Conservation (phyloP, 805 yeast genomes). For the Candida ipomoeae region DNA sequence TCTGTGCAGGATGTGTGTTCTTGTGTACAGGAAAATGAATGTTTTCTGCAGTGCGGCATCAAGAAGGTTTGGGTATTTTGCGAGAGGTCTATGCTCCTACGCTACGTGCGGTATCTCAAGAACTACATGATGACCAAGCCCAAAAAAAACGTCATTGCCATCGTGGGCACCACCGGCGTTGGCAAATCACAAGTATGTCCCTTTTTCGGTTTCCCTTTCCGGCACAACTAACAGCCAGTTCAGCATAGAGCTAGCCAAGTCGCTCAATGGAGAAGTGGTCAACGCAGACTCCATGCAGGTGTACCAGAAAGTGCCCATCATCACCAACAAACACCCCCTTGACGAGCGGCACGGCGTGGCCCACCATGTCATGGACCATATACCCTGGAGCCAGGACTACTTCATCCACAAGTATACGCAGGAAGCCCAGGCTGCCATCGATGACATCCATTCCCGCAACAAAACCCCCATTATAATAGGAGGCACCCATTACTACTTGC, state of each 20-base stretch:
- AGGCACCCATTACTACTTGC: slow-evolving; percentile 93
- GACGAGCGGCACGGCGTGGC: slow-evolving; percentile 67
- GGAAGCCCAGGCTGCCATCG: slow-evolving; percentile 63
- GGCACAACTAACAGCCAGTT: slow-evolving; percentile 32
- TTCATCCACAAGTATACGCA: slow-evolving; percentile 70
- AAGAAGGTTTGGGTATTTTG: not conserved
- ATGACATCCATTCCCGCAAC: slow-evolving; percentile 59
- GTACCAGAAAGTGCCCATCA: slow-evolving; percentile 65
- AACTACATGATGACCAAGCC: slow-evolving; percentile 29
- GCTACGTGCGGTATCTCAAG: slow-evolving; percentile 18
- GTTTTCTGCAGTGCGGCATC: not conserved
- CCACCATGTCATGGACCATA: slow-evolving; percentile 87
- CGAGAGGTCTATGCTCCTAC: slow-evolving; percentile 11
- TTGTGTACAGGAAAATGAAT: not conserved
- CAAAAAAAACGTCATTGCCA: slow-evolving; percentile 48
- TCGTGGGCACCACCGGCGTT: slow-evolving; percentile 94
- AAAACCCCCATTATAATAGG: slow-evolving; percentile 89
- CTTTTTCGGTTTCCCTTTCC: not conserved
- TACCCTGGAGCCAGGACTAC: slow-evolving; percentile 76
- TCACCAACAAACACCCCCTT: slow-evolving; percentile 90
- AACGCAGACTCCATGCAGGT: slow-evolving; percentile 98
- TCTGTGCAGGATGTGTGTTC: not conserved
- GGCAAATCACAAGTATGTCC: slow-evolving; percentile 76
- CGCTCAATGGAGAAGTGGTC: slow-evolving; percentile 79
- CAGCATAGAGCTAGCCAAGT: slow-evolving; percentile 72